Evolutionary conservation across 2,329 filamentous ascomycete genomes (phyloP).

Genomic region (Fusarium tuaranense): DNA sequence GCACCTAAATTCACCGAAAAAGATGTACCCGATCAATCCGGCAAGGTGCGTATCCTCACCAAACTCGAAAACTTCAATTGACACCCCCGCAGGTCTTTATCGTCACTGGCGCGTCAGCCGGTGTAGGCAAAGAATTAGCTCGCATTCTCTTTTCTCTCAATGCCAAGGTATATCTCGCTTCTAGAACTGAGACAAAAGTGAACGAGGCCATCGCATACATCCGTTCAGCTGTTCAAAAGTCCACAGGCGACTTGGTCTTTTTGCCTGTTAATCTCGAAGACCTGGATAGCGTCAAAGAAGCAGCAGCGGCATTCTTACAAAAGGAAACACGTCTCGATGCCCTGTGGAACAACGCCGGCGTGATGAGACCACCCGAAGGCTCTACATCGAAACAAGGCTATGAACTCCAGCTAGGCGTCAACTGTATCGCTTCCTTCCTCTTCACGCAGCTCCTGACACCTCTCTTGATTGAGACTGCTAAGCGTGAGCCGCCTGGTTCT

Average conservation of each 20-base stretch:
- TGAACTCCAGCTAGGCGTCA: constrained; percentile 55
- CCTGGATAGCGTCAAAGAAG: constrained; percentile 52
- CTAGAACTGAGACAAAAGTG: constrained; percentile 57
- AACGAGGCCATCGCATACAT: constrained; percentile 56
- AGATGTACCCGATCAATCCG: background rate
- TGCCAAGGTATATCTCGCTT: constrained; percentile 64
- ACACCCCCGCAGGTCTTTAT: constrained; percentile 56
- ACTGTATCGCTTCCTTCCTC: constrained; percentile 54
- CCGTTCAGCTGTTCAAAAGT: constrained; percentile 45
- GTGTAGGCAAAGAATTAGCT: constrained; percentile 62
- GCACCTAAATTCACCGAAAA: background rate
- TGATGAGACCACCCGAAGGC: constrained; percentile 53
- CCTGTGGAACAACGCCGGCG: constrained; percentile 56
- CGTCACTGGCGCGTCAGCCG: constrained; percentile 54
- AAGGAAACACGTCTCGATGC: constrained; percentile 56
- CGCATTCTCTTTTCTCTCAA: constrained; percentile 64
- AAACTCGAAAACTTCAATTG: background rate
- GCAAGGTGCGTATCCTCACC: background rate
- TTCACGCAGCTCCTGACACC: constrained; percentile 48
- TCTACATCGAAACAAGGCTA: constrained; percentile 53
- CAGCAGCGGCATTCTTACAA: constrained; percentile 50
- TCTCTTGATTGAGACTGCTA: constrained; percentile 45
- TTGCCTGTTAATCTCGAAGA: constrained; percentile 55
- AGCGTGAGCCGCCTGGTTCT: constrained; percentile 40
- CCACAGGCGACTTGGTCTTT: constrained; percentile 50